A percentile compares a stretch with the other conserved stretches of the same genome.
Evolutionary conservation across 2,329 filamentous ascomycete species (phyloP).

Genomic region (Neopestalotiopsis clavispora): DNA sequence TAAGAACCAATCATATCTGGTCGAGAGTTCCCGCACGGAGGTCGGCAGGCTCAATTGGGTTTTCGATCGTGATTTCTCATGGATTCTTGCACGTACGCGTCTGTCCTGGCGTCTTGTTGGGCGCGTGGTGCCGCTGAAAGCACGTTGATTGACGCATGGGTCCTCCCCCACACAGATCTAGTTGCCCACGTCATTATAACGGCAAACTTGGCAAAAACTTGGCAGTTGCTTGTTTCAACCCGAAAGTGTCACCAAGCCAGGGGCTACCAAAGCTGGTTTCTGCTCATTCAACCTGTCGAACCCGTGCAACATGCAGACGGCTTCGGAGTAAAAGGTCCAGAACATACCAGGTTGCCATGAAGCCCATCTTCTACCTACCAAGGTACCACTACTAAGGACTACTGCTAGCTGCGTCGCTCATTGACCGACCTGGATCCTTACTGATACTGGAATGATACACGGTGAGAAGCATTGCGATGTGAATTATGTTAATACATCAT

Average conservation of each 20-base stretch:
- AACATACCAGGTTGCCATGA: neutral
- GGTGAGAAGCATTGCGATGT: no score
- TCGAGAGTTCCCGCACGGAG: neutral
- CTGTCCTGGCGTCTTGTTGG: no score
- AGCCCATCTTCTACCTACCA: no score
- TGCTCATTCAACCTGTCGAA: neutral
- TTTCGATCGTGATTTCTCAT: slow-evolving; percentile 12
- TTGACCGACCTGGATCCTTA: no score
- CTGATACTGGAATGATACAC: neutral
- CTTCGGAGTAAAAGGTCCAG: slow-evolving; percentile 9
- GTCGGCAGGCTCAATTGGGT: neutral
- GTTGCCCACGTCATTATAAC: slow-evolving; percentile 12
- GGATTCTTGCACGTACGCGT: neutral
- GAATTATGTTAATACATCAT: no score
- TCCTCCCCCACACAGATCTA: neutral
- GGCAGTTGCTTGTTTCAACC: slow-evolving; percentile 17
- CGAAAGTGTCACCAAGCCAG: neutral
- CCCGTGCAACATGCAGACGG: neutral
- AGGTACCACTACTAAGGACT: no score
- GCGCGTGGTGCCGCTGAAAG: slow-evolving; percentile 5
- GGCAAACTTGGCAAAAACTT: slow-evolving; percentile 18
- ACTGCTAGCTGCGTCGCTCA: no score
- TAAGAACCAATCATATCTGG: slow-evolving; percentile 2
- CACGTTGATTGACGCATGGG: neutral
- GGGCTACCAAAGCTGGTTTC: neutral